phyloP scores from a whole-genome alignment of 306 rosid genomes.

The Medicago truncatula region MtrunA17r5.0-ANR NC_053045.1:41605001-41605500 shows the following conservation, averaged over 20 bases:
- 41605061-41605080: conserved; percentile 93
- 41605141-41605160: conserved; percentile 76
- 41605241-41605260: conserved; percentile 87
- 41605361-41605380: conserved; percentile 89
- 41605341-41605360: conserved; percentile 99
- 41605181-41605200: conserved; percentile 96
- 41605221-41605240: conserved; percentile 85
- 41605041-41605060: conserved; percentile 85
- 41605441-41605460: conserved; percentile 76
- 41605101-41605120: conserved; percentile 67
- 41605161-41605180: conserved; percentile 88
- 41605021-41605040: conserved; percentile 76
- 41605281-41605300: conserved; percentile 98
- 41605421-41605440: conserved; percentile 96
- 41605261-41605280: conserved; percentile 64
- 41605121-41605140: conserved; percentile 63
- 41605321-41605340: conserved; percentile 96
- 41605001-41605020: conserved; percentile 85
- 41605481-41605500: conserved; percentile 79
- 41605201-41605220: conserved; percentile 95
- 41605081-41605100: conserved; percentile 65
- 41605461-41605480: conserved; percentile 92
- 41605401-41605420: conserved; percentile 87
- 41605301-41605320: conserved; percentile 94
- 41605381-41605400: conserved; percentile 78